Evolutionary conservation across 2,329 filamentous ascomycete genomes (phyloP), one percentile per base, ranked within the genome.

Genomic region (Xylariaceae sp.): DNA sequence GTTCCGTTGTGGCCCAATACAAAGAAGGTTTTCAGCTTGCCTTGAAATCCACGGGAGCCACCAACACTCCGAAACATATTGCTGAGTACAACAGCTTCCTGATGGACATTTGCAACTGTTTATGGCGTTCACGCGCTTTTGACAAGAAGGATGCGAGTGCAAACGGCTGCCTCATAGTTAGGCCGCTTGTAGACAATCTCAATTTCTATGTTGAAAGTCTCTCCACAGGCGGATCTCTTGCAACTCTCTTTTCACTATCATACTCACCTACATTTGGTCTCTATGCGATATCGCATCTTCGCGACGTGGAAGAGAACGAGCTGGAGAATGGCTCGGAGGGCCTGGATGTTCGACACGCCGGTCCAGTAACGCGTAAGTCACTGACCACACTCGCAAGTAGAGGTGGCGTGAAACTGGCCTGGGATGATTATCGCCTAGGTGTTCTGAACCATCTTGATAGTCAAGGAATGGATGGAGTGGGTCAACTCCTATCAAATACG

Each of bases 21-120:
- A 94, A 94, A 68, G 76, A 76, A 19, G 82, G 86, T 0, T 90
- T 93, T 62, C 88, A 93, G 64, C 70, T 73, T n/a, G 63, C 62
- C 42, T 66, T 65, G 58, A 47, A 50, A 3, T 56, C 50, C n/a
- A 59, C 62, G 6, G 56, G 58, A 12, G 54, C 63, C n/a, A 53
- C 56, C 41, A 87, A 86, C 55, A 76, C 83, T 28, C 75, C 80
- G 40, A 71, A 75, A 31, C 81, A 87, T 50, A 81, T 90, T 39
- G 81, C 83, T 57, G 73, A 79, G 19, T 92, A 94, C 73, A 96
- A 96, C 66, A 87, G 87, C 18, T 91, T 88, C 66, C 79, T 95
- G 31, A 92, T 94, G 83, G 90, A 96, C 65, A 80, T 91, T 31
- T 92, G 89, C 74, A 95, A 95, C 66, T 83, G 88, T 46, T 69